Conservation (phyloP, 495 filamentous ascomycete genomes). For the Penicillium coffeae region DNA sequence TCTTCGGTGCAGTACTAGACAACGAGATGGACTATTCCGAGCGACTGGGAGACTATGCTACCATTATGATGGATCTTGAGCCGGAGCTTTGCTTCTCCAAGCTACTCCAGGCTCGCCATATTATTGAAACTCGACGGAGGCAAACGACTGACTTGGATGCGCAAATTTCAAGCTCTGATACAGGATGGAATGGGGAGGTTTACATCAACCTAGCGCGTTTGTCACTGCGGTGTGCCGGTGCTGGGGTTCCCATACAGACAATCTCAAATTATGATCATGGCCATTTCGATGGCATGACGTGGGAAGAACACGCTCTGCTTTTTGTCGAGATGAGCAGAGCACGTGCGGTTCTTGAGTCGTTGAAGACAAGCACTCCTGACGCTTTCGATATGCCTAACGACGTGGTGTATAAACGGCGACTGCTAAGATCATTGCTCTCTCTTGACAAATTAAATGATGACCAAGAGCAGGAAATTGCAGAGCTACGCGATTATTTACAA, state of each 20-base stretch:
- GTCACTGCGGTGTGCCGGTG: slow-evolving; percentile 6
- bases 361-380: slow-evolving; percentile 6
- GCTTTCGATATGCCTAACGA: slow-evolving; percentile 2
- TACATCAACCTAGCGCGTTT: slow-evolving; percentile 18
- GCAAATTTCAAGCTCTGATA: slow-evolving; percentile 7
- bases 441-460: slow-evolving; percentile 10
- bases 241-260: slow-evolving; percentile 1
- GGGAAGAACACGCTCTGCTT: slow-evolving; percentile 24
- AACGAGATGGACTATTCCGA: slow-evolving; percentile 10
- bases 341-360: slow-evolving; percentile 19
- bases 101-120: slow-evolving; percentile 15
- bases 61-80: slow-evolving; percentile 14
- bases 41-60: slow-evolving; percentile 7
- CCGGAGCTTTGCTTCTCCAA: slow-evolving; percentile 15
- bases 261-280: slow-evolving; percentile 14
- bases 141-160: slow-evolving; percentile 22
- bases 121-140: slow-evolving; percentile 13
- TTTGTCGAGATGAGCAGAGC: slow-evolving; percentile 24
- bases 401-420: slow-evolving; percentile 20
- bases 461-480: slow-evolving; percentile 15
- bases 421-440: slow-evolving; percentile 15
- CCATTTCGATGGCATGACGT: slow-evolving; percentile 14
- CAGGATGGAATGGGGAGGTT: slow-evolving; percentile 9
- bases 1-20: slow-evolving; percentile 13
- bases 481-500: slow-evolving; percentile 16